Evolutionary conservation across 2,329 filamentous ascomycete species (phyloP), one percentile per base, ranked within the genome.

Genomic region (Fusarium sp.): DNA sequence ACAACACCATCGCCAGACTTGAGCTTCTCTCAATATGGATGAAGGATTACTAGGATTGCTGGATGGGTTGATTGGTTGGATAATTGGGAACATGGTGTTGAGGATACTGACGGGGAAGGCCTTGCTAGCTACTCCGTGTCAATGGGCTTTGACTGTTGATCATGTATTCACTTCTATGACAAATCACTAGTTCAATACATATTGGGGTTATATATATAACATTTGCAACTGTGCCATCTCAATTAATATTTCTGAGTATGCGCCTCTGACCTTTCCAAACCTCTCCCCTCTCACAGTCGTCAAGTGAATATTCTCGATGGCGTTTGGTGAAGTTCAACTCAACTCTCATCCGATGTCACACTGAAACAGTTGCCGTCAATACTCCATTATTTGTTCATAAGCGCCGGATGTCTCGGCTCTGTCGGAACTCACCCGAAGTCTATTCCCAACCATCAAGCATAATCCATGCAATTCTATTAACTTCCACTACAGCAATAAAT

Each of bases 401-500:
- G 3, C 2, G 34, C 34, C 34, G 10, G 34, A n/a, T 37, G 6
- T 37, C 18, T 37, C 18, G 34, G 34, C 34, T 37, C 34, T 37
- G 2, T 37, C 34, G 34, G 34, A 37, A 37, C 18, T 37, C 31
- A 18, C 16, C 16, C 31, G 31, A 34, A 34, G 31, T n/a, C n/a
- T n/a, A n/a, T n/a, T n/a, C n/a, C 9, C 31, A 34, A 34, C 5
- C 16, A 8, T n/a, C n/a, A n/a, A n/a, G 25, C 44, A 19, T 19
- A 10, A 14, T 11, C 9, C 13, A 25, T 46, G 44, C 18, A 45
- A 28, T 9, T 19, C 4, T 6, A 41, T 48, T 37, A 19, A n/a
- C 9, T 37, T 59, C 5, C 11, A 14, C 34, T 69, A 72, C 4
- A 73, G 4, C 4, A 73, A 30, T 18, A 73, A 41, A 23, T 71